Percentiles rank a stretch among this genome's conserved stretches.
phyloP scores from a whole-genome alignment of 1,139 yeast species.

The Blastobotrys niveus region DNA sequence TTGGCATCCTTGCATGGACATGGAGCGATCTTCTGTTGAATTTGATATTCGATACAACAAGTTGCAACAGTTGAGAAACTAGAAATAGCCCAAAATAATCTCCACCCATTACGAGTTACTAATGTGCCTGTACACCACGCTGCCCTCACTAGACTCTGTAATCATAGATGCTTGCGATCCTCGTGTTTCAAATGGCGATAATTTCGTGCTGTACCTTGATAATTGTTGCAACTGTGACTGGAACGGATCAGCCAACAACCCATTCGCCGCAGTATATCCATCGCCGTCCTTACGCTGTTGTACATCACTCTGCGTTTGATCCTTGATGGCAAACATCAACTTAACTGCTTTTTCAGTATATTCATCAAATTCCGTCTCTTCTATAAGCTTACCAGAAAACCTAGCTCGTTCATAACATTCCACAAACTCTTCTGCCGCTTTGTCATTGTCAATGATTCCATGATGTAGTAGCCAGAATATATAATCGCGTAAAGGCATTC shows the following conservation, averaged over 20 bases:
- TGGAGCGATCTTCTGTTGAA: too few relatives aligned
- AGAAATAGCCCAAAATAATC: too few relatives aligned
- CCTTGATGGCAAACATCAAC: constrained; percentile 20
- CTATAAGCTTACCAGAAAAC: constrained; percentile 59
- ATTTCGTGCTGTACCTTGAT: background rate
- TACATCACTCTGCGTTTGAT: too few relatives aligned
- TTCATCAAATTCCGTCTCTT: constrained; percentile 53
- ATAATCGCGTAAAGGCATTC: constrained; percentile 47
- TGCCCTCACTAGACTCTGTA: too few relatives aligned
- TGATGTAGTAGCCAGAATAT: constrained; percentile 38
- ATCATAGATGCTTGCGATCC: too few relatives aligned
- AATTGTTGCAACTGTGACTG: background rate
- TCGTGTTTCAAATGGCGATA: too few relatives aligned
- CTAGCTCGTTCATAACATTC: constrained; percentile 63
- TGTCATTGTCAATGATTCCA: constrained; percentile 22
- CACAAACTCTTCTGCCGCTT: constrained; percentile 38
- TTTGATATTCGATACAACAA: too few relatives aligned
- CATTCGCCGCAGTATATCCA: background rate
- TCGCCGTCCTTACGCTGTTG: background rate
- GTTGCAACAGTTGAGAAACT: too few relatives aligned
- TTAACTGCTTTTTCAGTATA: constrained; percentile 47
- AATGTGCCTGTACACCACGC: too few relatives aligned
- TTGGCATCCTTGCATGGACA: too few relatives aligned
- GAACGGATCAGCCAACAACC: background rate
- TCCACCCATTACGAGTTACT: too few relatives aligned